A percentile compares a stretch with the other conserved stretches of the same genome.
Evolutionary conservation across 2,329 filamentous ascomycete species (phyloP).

Genomic region (Xylariaceae sp.): DNA sequence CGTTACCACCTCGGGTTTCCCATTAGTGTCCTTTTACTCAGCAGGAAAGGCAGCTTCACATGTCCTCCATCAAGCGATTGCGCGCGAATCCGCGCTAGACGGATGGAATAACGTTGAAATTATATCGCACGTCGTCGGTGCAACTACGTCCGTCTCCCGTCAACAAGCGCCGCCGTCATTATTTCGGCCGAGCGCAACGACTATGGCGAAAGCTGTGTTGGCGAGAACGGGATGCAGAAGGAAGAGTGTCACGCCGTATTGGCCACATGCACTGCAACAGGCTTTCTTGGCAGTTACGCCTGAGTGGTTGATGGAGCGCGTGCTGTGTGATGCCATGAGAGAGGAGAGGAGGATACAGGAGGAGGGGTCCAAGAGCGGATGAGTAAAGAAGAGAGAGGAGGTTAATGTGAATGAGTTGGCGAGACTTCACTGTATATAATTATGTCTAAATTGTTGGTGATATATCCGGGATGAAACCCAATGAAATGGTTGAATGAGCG

Average conservation of each 20-base stretch:
- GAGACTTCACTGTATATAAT: no score
- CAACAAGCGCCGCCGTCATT: slow-evolving; percentile 8
- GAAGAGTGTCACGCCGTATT: slow-evolving; percentile 20
- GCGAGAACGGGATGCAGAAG: slow-evolving; percentile 18
- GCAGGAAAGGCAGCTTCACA: slow-evolving; percentile 20
- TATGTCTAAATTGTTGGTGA: no score
- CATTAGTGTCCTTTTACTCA: slow-evolving; percentile 22
- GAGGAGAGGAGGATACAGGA: slow-evolving; percentile 6
- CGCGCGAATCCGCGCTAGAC: slow-evolving; percentile 37
- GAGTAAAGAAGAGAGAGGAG: no score
- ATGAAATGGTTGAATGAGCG: no score
- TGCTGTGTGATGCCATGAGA: slow-evolving; percentile 11
- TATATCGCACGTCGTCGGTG: slow-evolving; percentile 19
- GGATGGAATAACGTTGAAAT: slow-evolving; percentile 14
- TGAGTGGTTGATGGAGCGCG: slow-evolving; percentile 1
- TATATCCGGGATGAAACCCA: no score
- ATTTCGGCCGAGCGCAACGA: slow-evolving; percentile 16
- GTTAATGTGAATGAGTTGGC: no score
- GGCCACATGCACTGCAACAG: slow-evolving; percentile 21
- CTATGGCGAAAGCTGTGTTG: slow-evolving; percentile 18
- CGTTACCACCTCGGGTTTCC: slow-evolving; percentile 20
- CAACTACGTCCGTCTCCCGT: slow-evolving; percentile 17
- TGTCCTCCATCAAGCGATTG: slow-evolving; percentile 15
- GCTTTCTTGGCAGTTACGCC: slow-evolving; percentile 6
- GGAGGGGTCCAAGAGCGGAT: slow-evolving; percentile 3